These are phyloP conservation scores for Amoebophrya sp. DNA, from an alignment of 169 alveolate genomes.

Conservation along the genomic window DNA sequence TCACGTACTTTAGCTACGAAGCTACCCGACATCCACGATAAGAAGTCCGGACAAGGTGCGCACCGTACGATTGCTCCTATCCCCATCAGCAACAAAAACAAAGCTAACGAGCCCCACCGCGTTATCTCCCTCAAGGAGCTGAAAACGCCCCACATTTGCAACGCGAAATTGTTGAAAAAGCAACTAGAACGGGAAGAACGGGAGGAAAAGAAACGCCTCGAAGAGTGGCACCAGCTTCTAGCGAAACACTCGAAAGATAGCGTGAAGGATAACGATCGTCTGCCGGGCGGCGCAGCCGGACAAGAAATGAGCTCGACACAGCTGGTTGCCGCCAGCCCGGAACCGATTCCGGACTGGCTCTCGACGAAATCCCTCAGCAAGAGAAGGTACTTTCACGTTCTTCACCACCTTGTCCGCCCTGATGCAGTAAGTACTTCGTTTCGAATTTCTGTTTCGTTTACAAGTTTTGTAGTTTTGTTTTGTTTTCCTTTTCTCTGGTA, in stretches of 20 bases:
- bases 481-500: too few species aligned
- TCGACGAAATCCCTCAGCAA: not conserved
- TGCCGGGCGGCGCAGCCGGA: too few species aligned
- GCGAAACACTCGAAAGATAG: not conserved
- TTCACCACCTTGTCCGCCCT: too few species aligned
- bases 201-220: not conserved
- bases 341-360: conserved; percentile 1
- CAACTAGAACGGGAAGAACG: not conserved
- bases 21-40: too few species aligned
- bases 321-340: too few species aligned
- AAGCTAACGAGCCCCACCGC: not conserved
- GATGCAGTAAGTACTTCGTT: too few species aligned
- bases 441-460: too few species aligned
- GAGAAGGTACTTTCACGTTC: not conserved
- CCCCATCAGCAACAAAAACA: too few species aligned
- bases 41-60: too few species aligned
- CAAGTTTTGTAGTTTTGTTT: too few species aligned
- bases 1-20: too few species aligned
- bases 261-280: not conserved
- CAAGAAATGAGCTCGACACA: not conserved
- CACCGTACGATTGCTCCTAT: too few species aligned
- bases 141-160: not conserved
- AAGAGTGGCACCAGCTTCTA: not conserved
- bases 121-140: not conserved
- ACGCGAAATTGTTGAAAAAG: not conserved